Evolutionary conservation across 306 rosid genomes (phyloP).

Genomic region (Herpetospermum pedunculosum): DNA sequence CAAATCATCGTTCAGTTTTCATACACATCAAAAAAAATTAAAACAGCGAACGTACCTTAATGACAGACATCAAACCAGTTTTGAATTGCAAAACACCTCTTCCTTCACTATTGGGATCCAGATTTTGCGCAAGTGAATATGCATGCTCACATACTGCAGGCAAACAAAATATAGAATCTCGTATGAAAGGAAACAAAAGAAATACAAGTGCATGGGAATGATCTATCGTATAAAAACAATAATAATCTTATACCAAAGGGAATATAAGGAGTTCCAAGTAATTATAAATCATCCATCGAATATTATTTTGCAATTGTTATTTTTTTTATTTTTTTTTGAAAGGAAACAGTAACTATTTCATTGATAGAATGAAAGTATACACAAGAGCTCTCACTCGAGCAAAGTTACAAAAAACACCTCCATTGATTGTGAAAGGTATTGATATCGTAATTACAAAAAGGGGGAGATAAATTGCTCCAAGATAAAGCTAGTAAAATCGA

Average conservation of each 20-base stretch:
- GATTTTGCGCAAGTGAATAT: slow-evolving; percentile 68
- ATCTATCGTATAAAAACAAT: neutral
- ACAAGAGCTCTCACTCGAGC: too few species aligned
- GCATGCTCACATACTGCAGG: slow-evolving; percentile 94
- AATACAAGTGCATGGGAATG: neutral
- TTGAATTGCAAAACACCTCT: slow-evolving; percentile 96
- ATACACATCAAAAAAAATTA: neutral
- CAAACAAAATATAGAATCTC: slow-evolving; percentile 10
- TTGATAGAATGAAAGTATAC: too few species aligned
- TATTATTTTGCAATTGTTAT: neutral
- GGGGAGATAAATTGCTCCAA: too few species aligned
- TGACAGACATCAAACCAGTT: slow-evolving; percentile 94
- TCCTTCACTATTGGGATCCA: slow-evolving; percentile 97
- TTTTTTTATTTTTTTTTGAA: too few species aligned
- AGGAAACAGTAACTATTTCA: too few species aligned
- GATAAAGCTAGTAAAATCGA: too few species aligned
- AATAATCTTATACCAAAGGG: neutral
- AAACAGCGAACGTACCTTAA: slow-evolving; percentile 43
- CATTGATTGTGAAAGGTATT: too few species aligned
- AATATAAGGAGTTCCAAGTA: neutral
- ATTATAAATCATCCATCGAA: neutral
- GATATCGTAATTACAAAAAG: too few species aligned
- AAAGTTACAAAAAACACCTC: too few species aligned
- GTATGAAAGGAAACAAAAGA: neutral
- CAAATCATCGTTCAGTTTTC: neutral